Conservation (phyloP, 2,329 filamentous ascomycete genomes). For the Monilinia fructicola region DNA sequence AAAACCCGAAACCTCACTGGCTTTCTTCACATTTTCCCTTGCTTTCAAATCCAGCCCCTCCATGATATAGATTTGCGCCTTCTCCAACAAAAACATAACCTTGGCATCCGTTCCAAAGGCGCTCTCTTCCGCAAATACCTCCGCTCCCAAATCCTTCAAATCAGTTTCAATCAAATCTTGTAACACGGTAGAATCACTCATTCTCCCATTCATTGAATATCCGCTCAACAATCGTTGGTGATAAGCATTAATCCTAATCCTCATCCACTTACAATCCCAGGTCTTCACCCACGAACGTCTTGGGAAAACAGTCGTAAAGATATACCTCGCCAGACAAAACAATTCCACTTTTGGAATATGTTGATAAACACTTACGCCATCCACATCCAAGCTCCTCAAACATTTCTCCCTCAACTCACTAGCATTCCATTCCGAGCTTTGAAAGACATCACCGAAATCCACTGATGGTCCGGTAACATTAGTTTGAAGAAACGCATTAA, state of each 20-base stretch:
- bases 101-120: conserved; percentile 51
- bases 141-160: conserved; percentile 49
- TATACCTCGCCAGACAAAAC: conserved; percentile 67
- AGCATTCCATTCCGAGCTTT: conserved; percentile 22
- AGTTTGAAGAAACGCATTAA: conserved; percentile 79
- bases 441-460: conserved; percentile 47
- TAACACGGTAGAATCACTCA: conserved; percentile 59
- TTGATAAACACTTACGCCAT: conserved; percentile 84
- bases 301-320: conserved; percentile 45
- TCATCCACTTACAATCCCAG: conserved; percentile 47
- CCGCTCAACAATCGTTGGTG: conserved; percentile 62
- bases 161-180: conserved; percentile 62
- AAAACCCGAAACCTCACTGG: conserved; percentile 67
- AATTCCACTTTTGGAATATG: conserved; percentile 82
- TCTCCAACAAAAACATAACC: conserved; percentile 75
- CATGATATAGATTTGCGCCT: conserved; percentile 78
- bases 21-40: conserved; percentile 65
- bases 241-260: conserved; percentile 69
- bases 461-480: conserved; percentile 87
- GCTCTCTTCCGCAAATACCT: conserved; percentile 44
- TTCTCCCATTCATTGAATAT: conserved; percentile 30
- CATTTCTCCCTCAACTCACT: conserved; percentile 51
- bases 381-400: conserved; percentile 68
- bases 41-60: conserved; percentile 80
- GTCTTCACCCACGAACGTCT: conserved; percentile 29